Percentiles rank a stretch among this genome's conserved stretches.
Conservation (phyloP, 2,329 filamentous ascomycete species). For the Phyllosticta paracitricarpa region DNA sequence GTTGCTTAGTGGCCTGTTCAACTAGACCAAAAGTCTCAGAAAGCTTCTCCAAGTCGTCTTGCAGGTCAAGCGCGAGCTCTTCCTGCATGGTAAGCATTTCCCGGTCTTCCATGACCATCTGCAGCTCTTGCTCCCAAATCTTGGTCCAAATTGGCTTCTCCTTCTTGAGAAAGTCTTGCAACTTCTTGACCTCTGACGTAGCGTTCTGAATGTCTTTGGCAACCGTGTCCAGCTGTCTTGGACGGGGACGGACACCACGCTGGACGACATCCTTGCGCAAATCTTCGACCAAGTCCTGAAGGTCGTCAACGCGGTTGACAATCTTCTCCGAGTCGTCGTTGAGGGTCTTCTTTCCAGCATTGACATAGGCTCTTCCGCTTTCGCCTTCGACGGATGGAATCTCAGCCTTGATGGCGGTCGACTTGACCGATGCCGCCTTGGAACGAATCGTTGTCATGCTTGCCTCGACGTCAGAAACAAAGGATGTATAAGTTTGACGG, state of each 20-base stretch:
- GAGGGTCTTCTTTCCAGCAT: conserved; percentile 75
- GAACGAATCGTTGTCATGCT: conserved; percentile 76
- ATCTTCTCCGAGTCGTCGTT: conserved; percentile 81
- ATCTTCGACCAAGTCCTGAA: conserved; percentile 96
- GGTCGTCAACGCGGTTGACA: conserved; percentile 84
- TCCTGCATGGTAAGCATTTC: conserved; percentile 95
- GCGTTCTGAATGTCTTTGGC: conserved; percentile 77
- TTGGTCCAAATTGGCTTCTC: conserved; percentile 98
- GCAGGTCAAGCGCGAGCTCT: conserved; percentile 81
- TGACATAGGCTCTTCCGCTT: conserved; percentile 77
- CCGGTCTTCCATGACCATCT: conserved; percentile 89
- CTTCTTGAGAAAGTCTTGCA: conserved; percentile 81
- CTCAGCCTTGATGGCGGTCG: conserved; percentile 57
- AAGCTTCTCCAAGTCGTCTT: conserved; percentile 92
- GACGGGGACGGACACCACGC: conserved; percentile 82
- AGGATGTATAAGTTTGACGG: conserved; percentile 85
- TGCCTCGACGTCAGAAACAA: conserved; percentile 76
- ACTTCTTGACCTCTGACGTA: conserved; percentile 79
- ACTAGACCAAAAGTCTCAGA: conserved; percentile 88
- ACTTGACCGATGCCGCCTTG: conserved; percentile 75
- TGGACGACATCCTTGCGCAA: conserved; percentile 93
- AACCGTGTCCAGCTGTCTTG: conserved; percentile 79
- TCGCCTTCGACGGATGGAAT: conserved; percentile 66
- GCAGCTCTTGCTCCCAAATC: conserved; percentile 97
- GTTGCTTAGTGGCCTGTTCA: conserved; percentile 96